Conservation (phyloP, 306 rosid species). For the Cucurbita moschata region DNA sequence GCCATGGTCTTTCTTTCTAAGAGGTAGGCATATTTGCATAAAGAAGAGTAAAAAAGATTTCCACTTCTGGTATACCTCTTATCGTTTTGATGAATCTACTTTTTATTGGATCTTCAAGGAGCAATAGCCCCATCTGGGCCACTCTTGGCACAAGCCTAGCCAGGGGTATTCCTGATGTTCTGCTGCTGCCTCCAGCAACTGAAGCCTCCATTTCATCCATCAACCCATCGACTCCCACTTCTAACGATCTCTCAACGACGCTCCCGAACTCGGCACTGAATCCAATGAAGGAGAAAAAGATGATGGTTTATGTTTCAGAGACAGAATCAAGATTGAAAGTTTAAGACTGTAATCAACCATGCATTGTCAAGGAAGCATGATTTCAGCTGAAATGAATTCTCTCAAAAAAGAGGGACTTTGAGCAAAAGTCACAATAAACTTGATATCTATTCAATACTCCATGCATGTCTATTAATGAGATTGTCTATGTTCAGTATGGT, state of each 20-base stretch:
- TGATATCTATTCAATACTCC: too few species aligned
- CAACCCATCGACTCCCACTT: constrained; percentile 40
- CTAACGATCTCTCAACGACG: constrained; percentile 44
- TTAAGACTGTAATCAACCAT: not conserved
- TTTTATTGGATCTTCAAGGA: constrained; percentile 61
- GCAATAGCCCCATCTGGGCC: constrained; percentile 53
- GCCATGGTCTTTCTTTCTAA: not conserved
- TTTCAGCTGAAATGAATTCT: not conserved
- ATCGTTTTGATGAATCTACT: constrained; percentile 54
- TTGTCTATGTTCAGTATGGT: not conserved
- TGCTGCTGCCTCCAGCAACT: constrained; percentile 37
- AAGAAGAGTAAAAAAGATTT: constrained; percentile 69
- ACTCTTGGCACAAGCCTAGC: constrained; percentile 68
- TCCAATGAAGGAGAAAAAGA: not conserved
- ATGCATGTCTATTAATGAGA: too few species aligned
- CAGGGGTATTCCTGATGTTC: constrained; percentile 39
- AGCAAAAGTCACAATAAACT: too few species aligned
- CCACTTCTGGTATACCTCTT: constrained; percentile 50
- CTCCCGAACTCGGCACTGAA: constrained; percentile 62
- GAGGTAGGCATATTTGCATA: constrained; percentile 53
- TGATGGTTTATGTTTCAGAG: too few species aligned
- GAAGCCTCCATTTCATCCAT: constrained; percentile 40
- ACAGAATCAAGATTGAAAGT: not conserved
- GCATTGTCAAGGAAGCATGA: not conserved
- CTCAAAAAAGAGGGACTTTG: not conserved